Evolutionary conservation across 306 rosid genomes (phyloP), one percentile per base, ranked within the genome.

Genomic region (Cajanus cajan): DNA sequence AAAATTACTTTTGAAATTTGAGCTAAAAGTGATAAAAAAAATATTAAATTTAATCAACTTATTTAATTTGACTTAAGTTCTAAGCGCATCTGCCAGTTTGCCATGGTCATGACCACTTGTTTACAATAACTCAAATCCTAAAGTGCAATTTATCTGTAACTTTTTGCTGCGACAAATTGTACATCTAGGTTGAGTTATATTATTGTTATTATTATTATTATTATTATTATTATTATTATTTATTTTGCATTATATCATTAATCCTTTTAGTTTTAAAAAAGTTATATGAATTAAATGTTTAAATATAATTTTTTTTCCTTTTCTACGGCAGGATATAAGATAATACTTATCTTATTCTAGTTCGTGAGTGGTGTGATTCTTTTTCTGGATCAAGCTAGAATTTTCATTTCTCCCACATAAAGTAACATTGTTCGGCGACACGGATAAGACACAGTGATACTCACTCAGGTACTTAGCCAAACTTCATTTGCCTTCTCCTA

Each of bases 381-480:
- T 18, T 8, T 76, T 62, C 63, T 34, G 21, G 73, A 37, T 21
- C 13, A 65, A 50, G 33, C 66, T 51, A 37, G 65, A 77, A 77
- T 15, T 37, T n/a, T 28, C 31, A 3, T 1, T 28, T 28, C 50
- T 36, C 50, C 65, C 31, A 24, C 52, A 15, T 28, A 43, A 24
- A 39, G 66, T 39, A 19, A 16, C 51, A 6, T 21, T 24, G 40
- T 69, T 45, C 13, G 15, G 43, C 10, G 5, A 31, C 22, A 15
- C 19, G 2, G 54, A 7, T n/a, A 12, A 6, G 54, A 15, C 4
- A 48, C 2, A 10, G 58, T 0, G 2, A 10, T 18, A 51, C n/a
- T n/a, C n/a, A n/a, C n/a, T n/a, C n/a, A n/a, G n/a, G n/a, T n/a
- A 51, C 36, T 62, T 4, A 16, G 0, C 8, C n/a, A 33, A 25